These are phyloP conservation scores for Phaffomyces opuntiae DNA, from an alignment of 805 yeast species.

Conservation along the genomic window DNA sequence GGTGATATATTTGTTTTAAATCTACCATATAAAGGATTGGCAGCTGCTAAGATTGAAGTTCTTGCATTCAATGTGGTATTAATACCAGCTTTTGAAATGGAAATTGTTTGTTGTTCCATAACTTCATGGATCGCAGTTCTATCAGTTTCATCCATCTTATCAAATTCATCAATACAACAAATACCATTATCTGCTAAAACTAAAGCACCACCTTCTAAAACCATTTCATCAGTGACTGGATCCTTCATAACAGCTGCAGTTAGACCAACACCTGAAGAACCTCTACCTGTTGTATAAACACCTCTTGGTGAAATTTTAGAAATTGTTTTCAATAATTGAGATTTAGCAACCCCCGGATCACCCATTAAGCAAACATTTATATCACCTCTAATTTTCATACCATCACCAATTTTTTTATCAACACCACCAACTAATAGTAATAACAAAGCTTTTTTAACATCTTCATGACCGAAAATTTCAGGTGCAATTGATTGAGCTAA, in stretches of 20 bases:
- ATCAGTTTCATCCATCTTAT: conserved; percentile 96
- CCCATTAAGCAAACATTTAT: conserved; percentile 96
- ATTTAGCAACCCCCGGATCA: conserved; percentile 99
- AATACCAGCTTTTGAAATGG: conserved; percentile 96
- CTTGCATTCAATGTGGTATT: conserved; percentile 94
- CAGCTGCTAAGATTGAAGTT: conserved; percentile 93
- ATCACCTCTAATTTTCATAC: conserved; percentile 96
- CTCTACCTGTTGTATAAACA: conserved; percentile 96
- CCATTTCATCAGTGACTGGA: conserved; percentile 98
- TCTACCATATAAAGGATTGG: conserved; percentile 95
- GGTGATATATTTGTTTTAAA: conserved; percentile 89
- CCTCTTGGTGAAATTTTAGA: conserved; percentile 93
- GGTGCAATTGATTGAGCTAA: conserved; percentile 92
- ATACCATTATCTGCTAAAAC: conserved; percentile 96
- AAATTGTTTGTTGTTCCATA: conserved; percentile 98
- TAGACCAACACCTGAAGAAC: conserved; percentile 97
- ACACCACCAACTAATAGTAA: conserved; percentile 91
- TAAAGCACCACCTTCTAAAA: conserved; percentile 95
- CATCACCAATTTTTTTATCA: conserved; percentile 90
- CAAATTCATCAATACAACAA: conserved; percentile 98
- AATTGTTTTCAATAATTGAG: conserved; percentile 87
- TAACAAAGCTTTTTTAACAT: conserved; percentile 85
- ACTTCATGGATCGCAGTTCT: conserved; percentile 98
- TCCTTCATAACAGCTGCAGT: conserved; percentile 99
- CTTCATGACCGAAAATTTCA: conserved; percentile 90